Evolutionary conservation across 202 grass and related monocot genomes (phyloP).

Genomic region (Panicum virgatum): DNA sequence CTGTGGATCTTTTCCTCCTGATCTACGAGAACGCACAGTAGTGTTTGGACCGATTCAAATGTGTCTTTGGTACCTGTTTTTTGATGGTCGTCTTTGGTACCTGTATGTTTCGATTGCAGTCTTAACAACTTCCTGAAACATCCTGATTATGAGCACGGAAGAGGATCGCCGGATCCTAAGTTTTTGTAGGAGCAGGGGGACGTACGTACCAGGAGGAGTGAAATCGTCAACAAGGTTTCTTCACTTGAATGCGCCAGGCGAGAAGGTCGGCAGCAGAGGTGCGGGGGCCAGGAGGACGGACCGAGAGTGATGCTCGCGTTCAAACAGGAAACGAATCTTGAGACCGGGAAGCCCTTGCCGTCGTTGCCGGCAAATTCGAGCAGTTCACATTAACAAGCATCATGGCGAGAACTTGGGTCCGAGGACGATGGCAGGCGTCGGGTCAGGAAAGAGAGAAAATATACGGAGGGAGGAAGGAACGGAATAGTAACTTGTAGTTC

Average conservation of each 20-base stretch:
- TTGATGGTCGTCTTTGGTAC: too few species aligned
- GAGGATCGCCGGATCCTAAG: too few species aligned
- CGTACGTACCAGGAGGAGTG: neutral
- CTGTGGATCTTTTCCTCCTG: neutral
- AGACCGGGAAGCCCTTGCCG: neutral
- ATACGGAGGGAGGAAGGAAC: neutral
- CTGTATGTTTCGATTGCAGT: too few species aligned
- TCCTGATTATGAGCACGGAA: too few species aligned
- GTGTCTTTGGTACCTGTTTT: too few species aligned
- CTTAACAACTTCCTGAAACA: too few species aligned
- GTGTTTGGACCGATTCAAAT: neutral
- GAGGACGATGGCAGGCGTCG: neutral
- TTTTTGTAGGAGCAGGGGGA: too few species aligned
- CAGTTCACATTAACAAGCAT: neutral
- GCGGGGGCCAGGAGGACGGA: neutral
- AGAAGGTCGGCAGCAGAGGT: neutral
- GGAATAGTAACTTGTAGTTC: neutral
- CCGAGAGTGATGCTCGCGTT: neutral
- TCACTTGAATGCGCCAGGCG: neutral
- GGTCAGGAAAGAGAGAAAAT: neutral
- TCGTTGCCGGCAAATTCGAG: neutral
- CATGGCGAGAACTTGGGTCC: neutral
- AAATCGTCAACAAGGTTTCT: neutral
- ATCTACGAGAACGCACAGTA: neutral
- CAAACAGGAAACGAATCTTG: slow-evolving; percentile 22